A percentile compares a stretch with the other conserved stretches of the same genome.
phyloP scores from a whole-genome alignment of 495 filamentous ascomycete genomes.

The Penicillium cataractarum region DNA sequence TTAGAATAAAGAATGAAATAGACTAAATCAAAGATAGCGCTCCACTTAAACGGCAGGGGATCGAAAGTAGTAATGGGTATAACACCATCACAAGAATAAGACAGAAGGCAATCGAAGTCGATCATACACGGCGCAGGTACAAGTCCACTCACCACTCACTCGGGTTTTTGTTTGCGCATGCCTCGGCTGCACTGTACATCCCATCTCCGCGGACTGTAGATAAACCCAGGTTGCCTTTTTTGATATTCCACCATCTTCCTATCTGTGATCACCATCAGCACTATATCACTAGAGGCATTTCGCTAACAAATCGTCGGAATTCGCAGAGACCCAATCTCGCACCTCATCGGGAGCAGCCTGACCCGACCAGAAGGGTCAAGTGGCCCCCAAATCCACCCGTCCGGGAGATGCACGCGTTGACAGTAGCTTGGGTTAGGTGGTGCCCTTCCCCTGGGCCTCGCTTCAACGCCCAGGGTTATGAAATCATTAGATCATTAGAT shows the following conservation, averaged over 20 bases:
- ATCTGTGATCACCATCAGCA: background rate
- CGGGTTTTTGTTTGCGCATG: conserved; percentile 13
- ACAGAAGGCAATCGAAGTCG: conserved; percentile 2
- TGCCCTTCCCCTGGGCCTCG: conserved; percentile 25
- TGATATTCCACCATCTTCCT: background rate
- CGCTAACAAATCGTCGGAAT: background rate
- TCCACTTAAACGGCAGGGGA: background rate
- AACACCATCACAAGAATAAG: background rate
- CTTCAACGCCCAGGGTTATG: background rate
- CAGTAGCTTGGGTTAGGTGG: conserved; percentile 27
- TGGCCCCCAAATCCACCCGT: conserved; percentile 15
- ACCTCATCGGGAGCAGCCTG: background rate
- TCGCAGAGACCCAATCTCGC: background rate
- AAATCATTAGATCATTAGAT: background rate
- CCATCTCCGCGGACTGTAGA: background rate
- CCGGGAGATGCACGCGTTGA: conserved; percentile 33
- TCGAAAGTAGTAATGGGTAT: background rate
- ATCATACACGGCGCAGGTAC: conserved; percentile 23
- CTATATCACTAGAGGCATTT: background rate
- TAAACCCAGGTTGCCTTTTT: background rate
- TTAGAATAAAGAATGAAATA: background rate
- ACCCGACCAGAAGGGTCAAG: background rate
- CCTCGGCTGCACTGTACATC: conserved; percentile 8
- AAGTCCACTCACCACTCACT: background rate
- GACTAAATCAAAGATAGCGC: background rate